Evolutionary conservation across 331 rosid species (phyloP), one percentile per base, ranked within the genome.

Genomic region (Acacia pycnantha): DNA sequence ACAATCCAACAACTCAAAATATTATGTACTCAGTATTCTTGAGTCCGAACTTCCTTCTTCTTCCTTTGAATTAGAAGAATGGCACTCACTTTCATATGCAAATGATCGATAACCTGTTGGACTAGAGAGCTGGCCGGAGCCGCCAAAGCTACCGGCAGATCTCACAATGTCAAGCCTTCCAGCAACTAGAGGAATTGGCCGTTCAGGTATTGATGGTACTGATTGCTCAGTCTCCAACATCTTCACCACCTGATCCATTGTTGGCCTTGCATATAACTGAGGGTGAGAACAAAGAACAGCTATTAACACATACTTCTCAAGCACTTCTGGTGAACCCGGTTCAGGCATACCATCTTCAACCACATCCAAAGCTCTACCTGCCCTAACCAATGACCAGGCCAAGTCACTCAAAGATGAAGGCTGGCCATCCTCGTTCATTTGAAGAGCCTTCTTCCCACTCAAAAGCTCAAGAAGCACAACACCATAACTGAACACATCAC

Each of bases 181-280:
- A 9, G 99, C 84, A 62, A 91, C 96, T 1, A 92, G 83, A 68
- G 99, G 88, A 29, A 95, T 89, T 29, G 97, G 98, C 44, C 99
- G 81, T 71, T 91, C 98, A 0, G 94, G 87, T 26, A 93, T 86
- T 0, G 97, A 85, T 1, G 99, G 98, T 16, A 95, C 89, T 2
- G 88, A 80, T 61, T 90, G 68, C 47, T 91, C 98, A 1, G 98
- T 91, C 82, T 95, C 99, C 80, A 95, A 82, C 98, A 95, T 93
- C 87, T 92, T 95, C 50, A 93, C 97, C 58, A 92, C 97, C 85
- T 92, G 98, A 80, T 95, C 99, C 99, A 95, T 95, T 18, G 99
- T 88, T 47, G 99, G 99, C 89, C 99, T 91, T 2, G 98, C 99
- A 76, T 93, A 84, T 71, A 93, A 59, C 87, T 93, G 98, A 4